Evolutionary conservation across 352 stramenopile species (phyloP).

Genomic region (Phytopythium delawarense): DNA sequence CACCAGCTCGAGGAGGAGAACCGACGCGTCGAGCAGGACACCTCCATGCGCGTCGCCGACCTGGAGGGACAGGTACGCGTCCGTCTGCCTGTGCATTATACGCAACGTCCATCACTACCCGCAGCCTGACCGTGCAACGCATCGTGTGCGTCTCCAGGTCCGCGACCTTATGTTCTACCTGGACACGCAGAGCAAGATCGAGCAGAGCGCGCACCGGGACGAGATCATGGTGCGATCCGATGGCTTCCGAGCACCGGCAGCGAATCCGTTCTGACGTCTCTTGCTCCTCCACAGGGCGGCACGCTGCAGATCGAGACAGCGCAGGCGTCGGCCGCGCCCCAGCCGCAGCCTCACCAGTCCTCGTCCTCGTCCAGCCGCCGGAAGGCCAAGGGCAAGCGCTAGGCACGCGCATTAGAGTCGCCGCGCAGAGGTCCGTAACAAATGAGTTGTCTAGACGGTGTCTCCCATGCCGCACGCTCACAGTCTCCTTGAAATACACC

Average conservation of each 20-base stretch:
- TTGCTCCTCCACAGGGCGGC: conserved; percentile 43
- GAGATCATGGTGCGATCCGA: conserved; percentile 62
- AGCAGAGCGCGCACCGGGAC: conserved; percentile 69
- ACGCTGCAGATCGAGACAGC: conserved; percentile 69
- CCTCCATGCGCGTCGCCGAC: conserved; percentile 56
- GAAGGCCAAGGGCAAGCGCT: conserved; percentile 20
- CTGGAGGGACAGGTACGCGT: conserved; percentile 68
- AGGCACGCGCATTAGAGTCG: conserved; percentile 1
- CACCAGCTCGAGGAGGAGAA: conserved; percentile 66
- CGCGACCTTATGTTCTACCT: conserved; percentile 88
- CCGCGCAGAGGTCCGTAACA: background rate
- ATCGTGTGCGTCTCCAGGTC: conserved; percentile 32
- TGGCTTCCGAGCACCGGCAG: conserved; percentile 4
- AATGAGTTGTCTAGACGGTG: background rate
- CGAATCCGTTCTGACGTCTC: background rate
- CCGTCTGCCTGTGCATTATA: background rate
- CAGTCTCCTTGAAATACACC: background rate
- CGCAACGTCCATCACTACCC: too few species aligned
- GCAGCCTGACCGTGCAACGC: too few species aligned
- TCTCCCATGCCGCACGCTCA: background rate
- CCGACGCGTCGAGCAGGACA: conserved; percentile 49
- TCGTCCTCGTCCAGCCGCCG: conserved; percentile 4
- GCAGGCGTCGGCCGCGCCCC: conserved; percentile 7
- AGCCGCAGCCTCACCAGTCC: conserved; percentile 2
- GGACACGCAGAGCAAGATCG: conserved; percentile 84